Evolutionary conservation across 163 green algal species (phyloP).

Genomic region (Chloromonas sp.): DNA sequence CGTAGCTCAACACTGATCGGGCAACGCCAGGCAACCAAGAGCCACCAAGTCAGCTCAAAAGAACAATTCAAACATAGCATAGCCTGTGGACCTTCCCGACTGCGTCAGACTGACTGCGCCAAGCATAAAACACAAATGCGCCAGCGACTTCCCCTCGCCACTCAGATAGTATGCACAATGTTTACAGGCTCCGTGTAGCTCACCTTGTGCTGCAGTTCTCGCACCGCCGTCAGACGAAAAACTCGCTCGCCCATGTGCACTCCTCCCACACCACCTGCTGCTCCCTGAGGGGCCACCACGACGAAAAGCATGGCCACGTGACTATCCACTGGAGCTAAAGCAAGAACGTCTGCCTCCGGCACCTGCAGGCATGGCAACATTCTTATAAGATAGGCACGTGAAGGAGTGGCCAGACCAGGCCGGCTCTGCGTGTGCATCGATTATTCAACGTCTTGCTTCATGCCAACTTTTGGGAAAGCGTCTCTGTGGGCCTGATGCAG

Average conservation of each 20-base stretch:
- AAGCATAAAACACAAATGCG: neutral
- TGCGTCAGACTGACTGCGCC: neutral
- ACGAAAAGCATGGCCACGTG: conserved; percentile 41
- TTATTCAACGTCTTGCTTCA: no score
- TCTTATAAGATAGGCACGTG: no score
- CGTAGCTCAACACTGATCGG: no score
- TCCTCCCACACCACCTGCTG: neutral
- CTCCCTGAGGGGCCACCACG: neutral
- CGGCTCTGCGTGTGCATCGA: no score
- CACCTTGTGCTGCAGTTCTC: conserved; percentile 12
- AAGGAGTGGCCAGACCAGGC: no score
- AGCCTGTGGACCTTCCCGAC: no score
- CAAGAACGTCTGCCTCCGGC: conserved; percentile 22
- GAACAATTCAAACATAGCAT: no score
- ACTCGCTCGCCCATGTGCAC: conserved; percentile 12
- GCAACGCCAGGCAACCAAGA: no score
- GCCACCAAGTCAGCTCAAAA: no score
- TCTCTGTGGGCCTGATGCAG: no score
- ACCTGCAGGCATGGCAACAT: neutral
- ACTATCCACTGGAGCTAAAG: conserved; percentile 8
- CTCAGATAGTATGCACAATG: neutral
- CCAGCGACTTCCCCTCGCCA: neutral
- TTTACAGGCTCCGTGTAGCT: neutral
- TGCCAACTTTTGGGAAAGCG: no score
- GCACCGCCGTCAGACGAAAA: conserved; percentile 14